Evolutionary conservation across 805 yeast species (phyloP).

Genomic region (Vanderwaltozyma tropicalis): DNA sequence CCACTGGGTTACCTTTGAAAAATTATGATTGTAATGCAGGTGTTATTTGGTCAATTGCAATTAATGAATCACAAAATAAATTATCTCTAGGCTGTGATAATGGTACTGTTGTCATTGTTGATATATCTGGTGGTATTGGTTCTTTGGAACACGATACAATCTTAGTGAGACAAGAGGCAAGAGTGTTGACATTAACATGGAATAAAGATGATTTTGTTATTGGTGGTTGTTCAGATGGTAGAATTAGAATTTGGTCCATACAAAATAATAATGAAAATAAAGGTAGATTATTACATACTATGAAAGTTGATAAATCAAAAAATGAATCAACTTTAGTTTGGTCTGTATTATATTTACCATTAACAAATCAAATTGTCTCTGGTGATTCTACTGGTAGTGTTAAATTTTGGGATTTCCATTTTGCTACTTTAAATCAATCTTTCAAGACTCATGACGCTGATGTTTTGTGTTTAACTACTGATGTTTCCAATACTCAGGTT

Average conservation of each 20-base stretch:
- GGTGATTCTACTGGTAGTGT: constrained; percentile 95
- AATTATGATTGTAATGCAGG: constrained; percentile 90
- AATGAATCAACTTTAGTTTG: constrained; percentile 81
- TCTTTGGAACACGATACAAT: constrained; percentile 63
- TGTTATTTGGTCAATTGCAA: constrained; percentile 79
- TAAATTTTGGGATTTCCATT: constrained; percentile 83
- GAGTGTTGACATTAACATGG: constrained; percentile 77
- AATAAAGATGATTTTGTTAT: constrained; percentile 50
- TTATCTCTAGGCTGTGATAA: constrained; percentile 93
- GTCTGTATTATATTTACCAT: constrained; percentile 60
- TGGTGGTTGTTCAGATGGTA: constrained; percentile 95
- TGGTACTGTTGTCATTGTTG: constrained; percentile 76
- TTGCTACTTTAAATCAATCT: constrained; percentile 66
- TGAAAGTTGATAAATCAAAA: constrained; percentile 84
- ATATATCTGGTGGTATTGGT: constrained; percentile 82
- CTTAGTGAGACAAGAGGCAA: constrained; percentile 72
- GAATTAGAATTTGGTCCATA: constrained; percentile 71
- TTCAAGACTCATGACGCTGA: constrained; percentile 87
- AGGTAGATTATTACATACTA: constrained; percentile 68
- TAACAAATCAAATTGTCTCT: constrained; percentile 66
- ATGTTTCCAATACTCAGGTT: constrained; percentile 48
- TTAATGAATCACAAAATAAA: constrained; percentile 47
- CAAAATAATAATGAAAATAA: constrained; percentile 30
- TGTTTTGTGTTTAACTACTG: constrained; percentile 61
- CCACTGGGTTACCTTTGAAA: constrained; percentile 56